These are phyloP conservation scores for Fraxinus platypoda DNA, from an alignment of 305 asterid species.

Conservation along the genomic window DNA sequence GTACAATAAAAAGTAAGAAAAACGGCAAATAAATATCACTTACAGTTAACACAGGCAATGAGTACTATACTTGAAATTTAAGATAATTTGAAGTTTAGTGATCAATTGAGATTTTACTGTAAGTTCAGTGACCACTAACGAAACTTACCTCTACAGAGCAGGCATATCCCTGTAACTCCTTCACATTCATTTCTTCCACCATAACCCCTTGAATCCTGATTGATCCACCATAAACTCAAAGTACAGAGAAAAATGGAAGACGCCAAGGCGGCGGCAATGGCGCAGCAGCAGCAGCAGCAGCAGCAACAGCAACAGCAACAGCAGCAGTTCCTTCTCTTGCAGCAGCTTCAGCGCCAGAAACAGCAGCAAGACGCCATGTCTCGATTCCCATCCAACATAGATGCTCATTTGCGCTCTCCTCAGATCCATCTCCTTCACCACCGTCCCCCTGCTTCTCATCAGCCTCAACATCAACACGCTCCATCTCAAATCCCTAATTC, in stretches of 20 bases:
- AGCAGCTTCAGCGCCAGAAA: conserved; percentile 44
- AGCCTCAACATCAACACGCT: conserved; percentile 19
- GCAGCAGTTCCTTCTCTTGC: conserved; percentile 45
- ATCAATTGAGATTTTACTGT: background rate
- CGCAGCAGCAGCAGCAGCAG: conserved; percentile 41
- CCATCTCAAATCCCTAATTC: conserved; percentile 9
- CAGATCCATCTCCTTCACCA: conserved; percentile 54
- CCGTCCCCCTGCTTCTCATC: conserved; percentile 26
- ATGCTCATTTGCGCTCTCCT: conserved; percentile 55
- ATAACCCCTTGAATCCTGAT: background rate
- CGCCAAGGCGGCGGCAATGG: conserved; percentile 33
- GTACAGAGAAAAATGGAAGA: conserved; percentile 32
- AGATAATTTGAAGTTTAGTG: background rate
- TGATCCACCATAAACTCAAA: background rate
- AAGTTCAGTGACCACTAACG: background rate
- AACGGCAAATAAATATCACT: background rate
- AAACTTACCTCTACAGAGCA: background rate
- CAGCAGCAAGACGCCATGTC: conserved; percentile 50
- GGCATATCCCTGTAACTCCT: background rate
- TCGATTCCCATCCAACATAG: conserved; percentile 55
- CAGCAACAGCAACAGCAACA: conserved; percentile 35
- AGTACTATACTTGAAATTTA: background rate
- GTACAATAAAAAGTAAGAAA: no score
- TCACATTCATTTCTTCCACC: background rate
- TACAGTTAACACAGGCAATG: background rate